phyloP scores from a whole-genome alignment of 352 stramenopile species.

The Globisporangium splendens region DNA sequence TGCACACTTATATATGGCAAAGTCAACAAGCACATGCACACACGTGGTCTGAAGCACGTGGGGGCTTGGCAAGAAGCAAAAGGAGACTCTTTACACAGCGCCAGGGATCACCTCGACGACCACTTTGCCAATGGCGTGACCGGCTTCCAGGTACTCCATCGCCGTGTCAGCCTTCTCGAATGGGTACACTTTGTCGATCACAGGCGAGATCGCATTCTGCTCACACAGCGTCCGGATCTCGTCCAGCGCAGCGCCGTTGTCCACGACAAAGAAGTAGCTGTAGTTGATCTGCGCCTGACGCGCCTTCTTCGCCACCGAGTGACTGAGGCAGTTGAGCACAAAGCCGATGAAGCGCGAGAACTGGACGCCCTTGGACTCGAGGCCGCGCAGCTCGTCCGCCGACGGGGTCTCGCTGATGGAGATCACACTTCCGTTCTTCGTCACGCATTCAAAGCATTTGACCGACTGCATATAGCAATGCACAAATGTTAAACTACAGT shows the following conservation, averaged over 20 bases:
- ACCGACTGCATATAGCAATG: conserved; percentile 13
- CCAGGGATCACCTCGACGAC: conserved; percentile 30
- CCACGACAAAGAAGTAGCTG: conserved; percentile 30
- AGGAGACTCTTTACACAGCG: conserved; percentile 7
- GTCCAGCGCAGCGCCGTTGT: conserved; percentile 23
- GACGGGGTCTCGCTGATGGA: conserved; percentile 41
- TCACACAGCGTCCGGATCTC: conserved; percentile 34
- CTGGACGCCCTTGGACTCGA: conserved; percentile 17
- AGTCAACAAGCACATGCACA: too few species aligned
- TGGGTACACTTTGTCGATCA: conserved; percentile 43
- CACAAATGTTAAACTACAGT: too few species aligned
- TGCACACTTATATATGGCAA: too few species aligned
- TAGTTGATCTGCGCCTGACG: conserved; percentile 34
- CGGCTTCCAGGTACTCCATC: conserved; percentile 38
- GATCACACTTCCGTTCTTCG: conserved; percentile 28
- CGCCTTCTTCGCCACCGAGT: conserved; percentile 33
- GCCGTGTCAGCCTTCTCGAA: conserved; percentile 44
- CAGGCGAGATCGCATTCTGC: conserved; percentile 20
- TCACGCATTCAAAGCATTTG: conserved; percentile 46
- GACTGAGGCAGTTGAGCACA: conserved; percentile 33
- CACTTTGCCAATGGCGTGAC: conserved; percentile 41
- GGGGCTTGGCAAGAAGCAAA: too few species aligned
- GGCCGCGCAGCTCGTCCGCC: conserved; percentile 16
- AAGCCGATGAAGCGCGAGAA: conserved; percentile 34
- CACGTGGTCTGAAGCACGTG: neutral